Evolutionary conservation across 257 asterid species (phyloP).

Genomic region (Dorcoceras hygrometricum): DNA sequence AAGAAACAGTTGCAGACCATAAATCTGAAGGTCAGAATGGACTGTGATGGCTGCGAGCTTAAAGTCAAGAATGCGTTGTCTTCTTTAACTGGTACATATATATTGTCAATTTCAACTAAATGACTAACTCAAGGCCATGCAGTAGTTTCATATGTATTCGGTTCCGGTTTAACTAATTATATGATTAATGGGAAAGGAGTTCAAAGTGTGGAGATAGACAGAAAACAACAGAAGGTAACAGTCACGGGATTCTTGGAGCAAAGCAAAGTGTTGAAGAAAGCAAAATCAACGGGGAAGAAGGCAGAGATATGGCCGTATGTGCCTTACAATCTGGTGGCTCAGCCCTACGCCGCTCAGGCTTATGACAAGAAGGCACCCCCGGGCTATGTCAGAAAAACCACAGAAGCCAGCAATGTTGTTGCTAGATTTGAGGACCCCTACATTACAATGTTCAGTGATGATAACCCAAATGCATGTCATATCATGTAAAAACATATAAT

Average conservation of each 20-base stretch:
- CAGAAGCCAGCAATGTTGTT: conserved; percentile 26
- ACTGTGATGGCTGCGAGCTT: conserved; percentile 90
- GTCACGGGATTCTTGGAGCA: conserved; percentile 68
- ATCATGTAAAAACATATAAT: conserved; percentile 41
- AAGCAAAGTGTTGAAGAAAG: conserved; percentile 75
- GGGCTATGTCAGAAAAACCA: conserved; percentile 60
- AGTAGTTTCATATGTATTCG: not conserved
- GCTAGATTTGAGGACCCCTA: conserved; percentile 66
- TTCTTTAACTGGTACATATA: conserved; percentile 52
- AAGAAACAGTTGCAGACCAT: conserved; percentile 69
- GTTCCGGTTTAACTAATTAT: not conserved
- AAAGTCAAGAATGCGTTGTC: conserved; percentile 79
- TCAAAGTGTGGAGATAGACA: conserved; percentile 67
- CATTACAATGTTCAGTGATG: conserved; percentile 71
- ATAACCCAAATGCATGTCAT: conserved; percentile 82
- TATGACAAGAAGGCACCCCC: conserved; percentile 95
- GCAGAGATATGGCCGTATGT: conserved; percentile 92
- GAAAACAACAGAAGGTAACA: conserved; percentile 80
- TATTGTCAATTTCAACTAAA: no score
- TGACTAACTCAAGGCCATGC: no score
- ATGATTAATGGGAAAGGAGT: conserved; percentile 36
- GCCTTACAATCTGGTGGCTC: conserved; percentile 83
- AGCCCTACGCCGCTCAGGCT: conserved; percentile 66
- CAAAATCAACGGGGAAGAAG: conserved; percentile 78
- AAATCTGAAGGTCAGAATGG: conserved; percentile 84